A percentile compares a stretch with the other conserved stretches of the same genome.
Evolutionary conservation across 2,329 filamentous ascomycete species (phyloP).

Genomic region (Arthrocladium fulminans): DNA sequence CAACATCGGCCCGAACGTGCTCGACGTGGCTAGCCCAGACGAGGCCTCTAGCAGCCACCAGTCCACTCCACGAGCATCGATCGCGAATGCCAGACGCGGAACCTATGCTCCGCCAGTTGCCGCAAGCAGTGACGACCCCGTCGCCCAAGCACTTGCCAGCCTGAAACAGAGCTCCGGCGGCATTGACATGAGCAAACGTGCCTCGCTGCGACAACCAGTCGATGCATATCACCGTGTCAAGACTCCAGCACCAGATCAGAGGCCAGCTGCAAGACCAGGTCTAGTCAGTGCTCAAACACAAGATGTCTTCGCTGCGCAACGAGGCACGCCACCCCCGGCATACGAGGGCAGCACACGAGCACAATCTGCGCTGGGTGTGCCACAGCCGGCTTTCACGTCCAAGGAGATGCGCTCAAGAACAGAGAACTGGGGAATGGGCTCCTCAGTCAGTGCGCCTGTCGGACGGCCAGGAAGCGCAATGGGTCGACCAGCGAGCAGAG

Average conservation of each 20-base stretch:
- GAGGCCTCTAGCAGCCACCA: conserved; percentile 32
- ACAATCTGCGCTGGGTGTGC: conserved; percentile 31
- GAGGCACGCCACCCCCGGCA: conserved; percentile 75
- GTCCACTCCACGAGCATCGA: conserved; percentile 34
- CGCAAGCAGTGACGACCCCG: conserved; percentile 61
- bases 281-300: conserved; percentile 26
- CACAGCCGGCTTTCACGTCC: conserved; percentile 83
- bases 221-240: conserved; percentile 91
- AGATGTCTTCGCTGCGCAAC: conserved; percentile 48
- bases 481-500: conserved; percentile 16
- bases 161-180: conserved; percentile 50
- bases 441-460: conserved; percentile 11
- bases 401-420: conserved; percentile 94
- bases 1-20: conserved; percentile 92
- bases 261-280: conserved; percentile 25
- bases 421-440: conserved; percentile 57
- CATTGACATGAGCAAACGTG: conserved; percentile 65
- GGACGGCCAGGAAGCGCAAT: conserved; percentile 10
- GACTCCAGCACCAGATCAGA: conserved; percentile 56
- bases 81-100: conserved; percentile 28
- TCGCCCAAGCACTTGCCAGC: conserved; percentile 84
- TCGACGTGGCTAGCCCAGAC: conserved; percentile 77
- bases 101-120: conserved; percentile 13
- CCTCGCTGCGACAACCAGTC: conserved; percentile 77
- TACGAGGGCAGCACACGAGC: conserved; percentile 50